These are phyloP conservation scores for Penicillium macrosclerotiorum DNA, from an alignment of 495 filamentous ascomycete genomes.

Conservation along the genomic window DNA sequence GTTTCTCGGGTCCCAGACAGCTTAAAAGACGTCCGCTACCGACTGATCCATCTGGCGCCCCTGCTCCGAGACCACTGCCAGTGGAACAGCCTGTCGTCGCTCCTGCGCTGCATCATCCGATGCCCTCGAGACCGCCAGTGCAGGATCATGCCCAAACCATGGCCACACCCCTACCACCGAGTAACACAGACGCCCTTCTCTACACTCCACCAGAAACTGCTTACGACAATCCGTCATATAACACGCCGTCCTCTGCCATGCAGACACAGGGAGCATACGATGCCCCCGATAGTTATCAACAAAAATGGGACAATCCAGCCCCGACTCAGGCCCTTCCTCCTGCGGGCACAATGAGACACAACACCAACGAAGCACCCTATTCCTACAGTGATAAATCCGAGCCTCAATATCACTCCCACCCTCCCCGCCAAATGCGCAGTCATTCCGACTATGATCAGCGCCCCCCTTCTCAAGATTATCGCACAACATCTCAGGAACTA, in stretches of 20 bases:
- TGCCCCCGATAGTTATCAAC: slow-evolving; percentile 25
- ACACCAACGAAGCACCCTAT: slow-evolving; percentile 24
- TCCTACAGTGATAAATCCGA: slow-evolving; percentile 17
- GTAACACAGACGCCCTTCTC: slow-evolving; percentile 14
- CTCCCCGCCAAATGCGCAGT: slow-evolving; percentile 20
- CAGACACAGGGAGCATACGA: slow-evolving; percentile 28
- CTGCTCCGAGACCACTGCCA: slow-evolving; percentile 22
- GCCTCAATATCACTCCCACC: slow-evolving; percentile 22
- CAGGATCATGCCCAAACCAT: slow-evolving; percentile 24
- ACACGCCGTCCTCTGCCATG: slow-evolving; percentile 13
- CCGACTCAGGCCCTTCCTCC: slow-evolving; percentile 19
- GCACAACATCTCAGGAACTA: slow-evolving; percentile 21
- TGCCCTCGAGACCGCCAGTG: slow-evolving; percentile 23
- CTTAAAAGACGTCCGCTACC: slow-evolving; percentile 80
- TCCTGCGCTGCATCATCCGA: slow-evolving; percentile 23
- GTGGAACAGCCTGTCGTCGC: slow-evolving; percentile 29
- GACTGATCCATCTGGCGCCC: slow-evolving; percentile 58
- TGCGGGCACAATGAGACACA: slow-evolving; percentile 13
- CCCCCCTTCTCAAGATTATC: slow-evolving; percentile 27
- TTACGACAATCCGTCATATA: slow-evolving; percentile 25
- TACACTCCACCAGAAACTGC: slow-evolving; percentile 21
- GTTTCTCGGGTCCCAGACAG: slow-evolving; percentile 59
- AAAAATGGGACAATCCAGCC: slow-evolving; percentile 26
- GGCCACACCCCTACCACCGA: slow-evolving; percentile 8
- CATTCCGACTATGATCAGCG: slow-evolving; percentile 29